A percentile compares a stretch with the other conserved stretches of the same genome.
Evolutionary conservation across 2,329 filamentous ascomycete genomes (phyloP).

Genomic region (Fusarium mangiferae): DNA sequence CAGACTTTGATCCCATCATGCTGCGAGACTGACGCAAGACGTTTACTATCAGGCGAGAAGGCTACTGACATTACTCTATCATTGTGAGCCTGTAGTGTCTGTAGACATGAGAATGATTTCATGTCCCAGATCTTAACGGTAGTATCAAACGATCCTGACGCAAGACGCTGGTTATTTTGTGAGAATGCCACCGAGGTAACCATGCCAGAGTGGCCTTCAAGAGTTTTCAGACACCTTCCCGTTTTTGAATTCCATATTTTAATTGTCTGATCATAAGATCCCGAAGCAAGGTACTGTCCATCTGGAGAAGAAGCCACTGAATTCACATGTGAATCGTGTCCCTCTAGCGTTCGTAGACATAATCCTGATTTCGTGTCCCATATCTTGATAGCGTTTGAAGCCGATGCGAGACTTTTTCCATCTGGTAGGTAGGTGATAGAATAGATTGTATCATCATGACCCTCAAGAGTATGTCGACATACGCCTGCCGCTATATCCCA

Average conservation of each 20-base stretch:
- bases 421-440: fast-evolving
- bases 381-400: fast-evolving
- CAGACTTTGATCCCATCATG: not conserved
- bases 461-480: not conserved
- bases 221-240: fast-evolving
- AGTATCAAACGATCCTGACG: fast-evolving
- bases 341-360: not conserved
- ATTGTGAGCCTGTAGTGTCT: fast-evolving
- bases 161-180: fast-evolving
- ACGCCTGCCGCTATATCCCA: not conserved
- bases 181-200: fast-evolving
- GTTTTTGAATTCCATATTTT: not conserved
- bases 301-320: fast-evolving
- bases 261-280: fast-evolving
- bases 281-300: fast-evolving
- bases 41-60: not conserved
- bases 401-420: fast-evolving
- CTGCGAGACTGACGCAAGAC: fast-evolving
- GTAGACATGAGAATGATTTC: not conserved
- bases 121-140: not conserved
- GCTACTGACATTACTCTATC: fast-evolving
- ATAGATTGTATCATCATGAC: fast-evolving
- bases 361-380: not conserved
- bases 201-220: fast-evolving
- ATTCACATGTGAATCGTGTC: fast-evolving